A percentile compares a stretch with the other conserved stretches of the same genome.
These are phyloP conservation scores for Tuber microsphaerosporum DNA, from an alignment of 495 filamentous ascomycete species.

Conservation along the genomic window DNA sequence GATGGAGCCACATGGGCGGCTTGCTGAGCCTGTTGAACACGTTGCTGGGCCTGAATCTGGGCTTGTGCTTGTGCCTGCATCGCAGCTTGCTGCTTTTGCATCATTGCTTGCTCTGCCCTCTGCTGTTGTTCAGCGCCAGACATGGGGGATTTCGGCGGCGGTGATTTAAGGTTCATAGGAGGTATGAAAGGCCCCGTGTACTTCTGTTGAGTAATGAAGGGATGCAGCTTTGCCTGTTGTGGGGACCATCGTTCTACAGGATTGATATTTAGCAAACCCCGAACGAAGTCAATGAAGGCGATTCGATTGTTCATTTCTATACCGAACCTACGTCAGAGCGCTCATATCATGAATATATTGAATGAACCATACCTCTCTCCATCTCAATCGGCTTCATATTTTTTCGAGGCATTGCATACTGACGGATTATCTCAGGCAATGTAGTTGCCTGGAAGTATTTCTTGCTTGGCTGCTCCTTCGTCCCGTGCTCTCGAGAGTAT, in stretches of 20 bases:
- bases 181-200: conserved; percentile 92
- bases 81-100: conserved; percentile 43
- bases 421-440: conserved; percentile 91
- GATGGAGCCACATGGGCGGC: conserved; percentile 58
- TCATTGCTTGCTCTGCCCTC: conserved; percentile 68
- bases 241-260: conserved; percentile 97
- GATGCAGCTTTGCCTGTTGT: conserved; percentile 93
- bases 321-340: conserved; percentile 14
- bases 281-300: conserved; percentile 99
- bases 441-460: conserved; percentile 96
- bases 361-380: conserved; percentile 68
- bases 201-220: conserved; percentile 98
- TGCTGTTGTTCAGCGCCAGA: conserved; percentile 97
- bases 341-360: background rate
- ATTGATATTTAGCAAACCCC: conserved; percentile 87
- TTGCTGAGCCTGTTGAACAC: conserved; percentile 51
- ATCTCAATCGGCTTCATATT: conserved; percentile 98
- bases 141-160: conserved; percentile 70
- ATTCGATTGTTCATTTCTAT: conserved; percentile 95
- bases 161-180: conserved; percentile 91
- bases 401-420: conserved; percentile 95
- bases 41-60: conserved; percentile 50
- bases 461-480: conserved; percentile 98
- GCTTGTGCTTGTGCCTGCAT: conserved; percentile 51
- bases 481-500: conserved; percentile 87